Base-by-base conservation (phyloP, 371 early-diverging fungal species). In the Saksenaea oblongispora region DNA sequence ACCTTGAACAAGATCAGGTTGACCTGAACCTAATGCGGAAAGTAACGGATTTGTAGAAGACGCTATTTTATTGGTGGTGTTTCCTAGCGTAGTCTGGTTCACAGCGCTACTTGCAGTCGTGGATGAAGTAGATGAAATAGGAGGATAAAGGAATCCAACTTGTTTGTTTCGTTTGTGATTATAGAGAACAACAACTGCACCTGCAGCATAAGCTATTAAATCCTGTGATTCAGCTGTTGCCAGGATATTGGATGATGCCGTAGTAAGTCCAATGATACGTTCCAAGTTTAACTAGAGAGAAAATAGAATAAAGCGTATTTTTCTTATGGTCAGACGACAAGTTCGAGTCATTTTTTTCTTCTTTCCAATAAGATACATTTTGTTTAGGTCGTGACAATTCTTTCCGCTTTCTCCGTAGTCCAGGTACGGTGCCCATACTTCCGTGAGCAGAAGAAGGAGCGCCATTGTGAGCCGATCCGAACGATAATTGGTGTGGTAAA, bases 201-300 rank as follows among this genome's bases (percentile, higher is more conserved):
- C 93, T 31, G 93, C 89, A 27, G 90, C 86, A 77, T 89, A 90
- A 28, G 91, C 92, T 27, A 91, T 78, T 51, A 89, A 63, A 72
- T 86, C 88, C 5, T 80, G 75, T 4, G 69, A 62, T 41, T 81
- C 67, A 47, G 88, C 82, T 47, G 85, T 75, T 5, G 87, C 85
- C 53, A 92, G 59, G 26, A 79, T 74, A 68, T 86, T 83, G 22
- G 83, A 76, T 14, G 80, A 82, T 28, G 75, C 81, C 4, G 87
- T 78, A 3, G 89, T 89, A 27, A 89, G 68, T 0, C 89, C 90
- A 14, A 89, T 71, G 56, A 89, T 81, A 14, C 87, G 81, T 56
- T 89, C 89, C 26, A 89, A 65, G 64, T 82, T 79, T 56, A 89
- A 72, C 89, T 89, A 58, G 34, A 18, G 17, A 36, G 24, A 22